phyloP scores from a whole-genome alignment of 305 asterid genomes.

The Solanum hybrid region DNA sequence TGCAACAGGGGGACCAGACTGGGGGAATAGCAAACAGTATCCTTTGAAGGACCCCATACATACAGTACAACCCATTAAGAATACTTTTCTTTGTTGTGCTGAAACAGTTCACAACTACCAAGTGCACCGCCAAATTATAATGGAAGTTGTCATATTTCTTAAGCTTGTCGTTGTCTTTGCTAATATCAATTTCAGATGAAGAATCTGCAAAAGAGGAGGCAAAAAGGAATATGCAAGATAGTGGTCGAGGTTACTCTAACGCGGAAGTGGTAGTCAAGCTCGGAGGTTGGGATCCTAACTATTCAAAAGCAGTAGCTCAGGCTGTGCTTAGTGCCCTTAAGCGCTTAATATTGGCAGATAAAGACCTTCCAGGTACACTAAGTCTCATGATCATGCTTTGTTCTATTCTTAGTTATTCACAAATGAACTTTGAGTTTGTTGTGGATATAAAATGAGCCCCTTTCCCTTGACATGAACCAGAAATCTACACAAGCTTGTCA shows the following conservation, averaged over 20 bases:
- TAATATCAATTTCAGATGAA: conserved; percentile 41
- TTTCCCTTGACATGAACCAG: not conserved
- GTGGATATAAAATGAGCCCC: not conserved
- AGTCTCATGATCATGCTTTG: not conserved
- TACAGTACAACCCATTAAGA: not conserved
- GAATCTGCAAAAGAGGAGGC: conserved; percentile 68
- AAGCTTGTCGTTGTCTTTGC: not conserved
- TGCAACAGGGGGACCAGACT: not conserved
- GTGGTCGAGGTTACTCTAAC: conserved; percentile 46
- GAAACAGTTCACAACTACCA: not conserved
- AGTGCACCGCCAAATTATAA: not conserved
- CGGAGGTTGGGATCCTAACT: conserved; percentile 61
- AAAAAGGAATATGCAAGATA: conserved; percentile 38
- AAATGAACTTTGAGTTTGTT: not conserved
- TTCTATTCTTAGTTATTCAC: not conserved
- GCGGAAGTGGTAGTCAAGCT: conserved; percentile 79
- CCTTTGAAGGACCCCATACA: not conserved
- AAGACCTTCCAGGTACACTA: conserved; percentile 55
- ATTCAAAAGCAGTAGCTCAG: conserved; percentile 66
- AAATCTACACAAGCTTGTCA: not conserved
- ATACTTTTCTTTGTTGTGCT: not conserved
- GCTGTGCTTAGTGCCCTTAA: conserved; percentile 79
- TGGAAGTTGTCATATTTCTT: not conserved
- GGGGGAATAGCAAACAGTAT: not conserved
- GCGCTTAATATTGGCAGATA: conserved; percentile 61